Percentiles rank a stretch among this genome's conserved stretches.
Evolutionary conservation across 2,329 filamentous ascomycete species (phyloP).

Genomic region (Penicillium brevicompactum): DNA sequence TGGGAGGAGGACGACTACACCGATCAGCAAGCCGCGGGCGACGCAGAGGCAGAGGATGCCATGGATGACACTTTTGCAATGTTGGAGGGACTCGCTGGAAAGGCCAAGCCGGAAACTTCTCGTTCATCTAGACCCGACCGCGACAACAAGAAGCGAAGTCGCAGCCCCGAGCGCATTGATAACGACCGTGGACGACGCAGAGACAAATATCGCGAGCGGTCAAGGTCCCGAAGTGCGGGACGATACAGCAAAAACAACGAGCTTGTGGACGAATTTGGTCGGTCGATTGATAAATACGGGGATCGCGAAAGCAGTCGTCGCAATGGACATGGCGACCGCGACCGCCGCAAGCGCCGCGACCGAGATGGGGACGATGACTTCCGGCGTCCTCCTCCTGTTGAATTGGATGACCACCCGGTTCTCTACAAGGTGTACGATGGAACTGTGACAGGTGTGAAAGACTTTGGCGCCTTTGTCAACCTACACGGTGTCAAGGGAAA

Average conservation of each 20-base stretch:
- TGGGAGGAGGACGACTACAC: slow-evolving; percentile 55
- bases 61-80: slow-evolving; percentile 93
- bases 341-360: slow-evolving; percentile 42
- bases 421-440: slow-evolving; percentile 89
- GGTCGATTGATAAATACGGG: slow-evolving; percentile 45
- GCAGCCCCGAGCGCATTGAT: slow-evolving; percentile 54
- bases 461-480: slow-evolving; percentile 95
- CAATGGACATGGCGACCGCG: slow-evolving; percentile 50
- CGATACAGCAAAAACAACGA: slow-evolving; percentile 47
- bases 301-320: slow-evolving; percentile 40
- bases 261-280: slow-evolving; percentile 63
- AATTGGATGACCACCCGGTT: slow-evolving; percentile 79
- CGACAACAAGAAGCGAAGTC: slow-evolving; percentile 55
- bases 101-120: slow-evolving; percentile 49
- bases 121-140: slow-evolving; percentile 36
- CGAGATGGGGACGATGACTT: slow-evolving; percentile 50
- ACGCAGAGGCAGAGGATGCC: slow-evolving; percentile 58
- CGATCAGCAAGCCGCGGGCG: slow-evolving; percentile 34
- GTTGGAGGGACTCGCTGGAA: slow-evolving; percentile 80
- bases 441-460: slow-evolving; percentile 86
- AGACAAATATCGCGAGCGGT: slow-evolving; percentile 52
- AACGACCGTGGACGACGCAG: slow-evolving; percentile 51
- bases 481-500: slow-evolving; percentile 83
- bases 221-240: slow-evolving; percentile 51
- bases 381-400: slow-evolving; percentile 65